Evolutionary conservation across 192 early-diverging fungal species (phyloP), one percentile per base, ranked within the genome.

Genomic region (Dimargaris cristalligena): DNA sequence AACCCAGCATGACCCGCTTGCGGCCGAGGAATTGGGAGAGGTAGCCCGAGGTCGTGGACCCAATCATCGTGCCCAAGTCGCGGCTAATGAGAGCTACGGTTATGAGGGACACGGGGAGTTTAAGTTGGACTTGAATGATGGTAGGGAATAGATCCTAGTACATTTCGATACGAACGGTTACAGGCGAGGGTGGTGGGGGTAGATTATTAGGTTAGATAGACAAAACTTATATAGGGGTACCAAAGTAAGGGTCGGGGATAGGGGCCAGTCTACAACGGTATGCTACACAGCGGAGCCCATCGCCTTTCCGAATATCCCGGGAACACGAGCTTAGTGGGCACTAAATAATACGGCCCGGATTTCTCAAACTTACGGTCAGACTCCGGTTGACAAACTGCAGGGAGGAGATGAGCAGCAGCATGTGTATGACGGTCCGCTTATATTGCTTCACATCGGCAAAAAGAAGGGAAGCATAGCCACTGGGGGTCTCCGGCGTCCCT

Each of bases 121-220:
- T 77, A 25, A 78, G 70, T 62, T 84, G 80, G 48, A 67, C 64
- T 47, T 69, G 73, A 33, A 88, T 63, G 62, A 78, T 85, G 18
- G 86, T 83, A 13, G 86, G 85, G 59, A 76, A 86, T 44, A 88
- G 60, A 65, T 88, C 86, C 61, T n/a, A n/a, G n/a, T n/a, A n/a
- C n/a, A n/a, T n/a, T n/a, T n/a, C n/a, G n/a, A n/a, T n/a, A n/a
- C n/a, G n/a, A n/a, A n/a, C n/a, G n/a, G n/a, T n/a, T n/a, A n/a
- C n/a, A n/a, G n/a, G n/a, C n/a, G n/a, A n/a, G n/a, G n/a, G n/a
- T n/a, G n/a, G n/a, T n/a, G n/a, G n/a, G n/a, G n/a, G n/a, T n/a
- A n/a, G n/a, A n/a, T n/a, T n/a, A n/a, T n/a, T n/a, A n/a, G n/a
- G n/a, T n/a, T n/a, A n/a, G n/a, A n/a, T n/a, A n/a, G n/a, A n/a